Conservation (phyloP, 2,329 filamentous ascomycete species). For the Colletotrichum sp. region DNA sequence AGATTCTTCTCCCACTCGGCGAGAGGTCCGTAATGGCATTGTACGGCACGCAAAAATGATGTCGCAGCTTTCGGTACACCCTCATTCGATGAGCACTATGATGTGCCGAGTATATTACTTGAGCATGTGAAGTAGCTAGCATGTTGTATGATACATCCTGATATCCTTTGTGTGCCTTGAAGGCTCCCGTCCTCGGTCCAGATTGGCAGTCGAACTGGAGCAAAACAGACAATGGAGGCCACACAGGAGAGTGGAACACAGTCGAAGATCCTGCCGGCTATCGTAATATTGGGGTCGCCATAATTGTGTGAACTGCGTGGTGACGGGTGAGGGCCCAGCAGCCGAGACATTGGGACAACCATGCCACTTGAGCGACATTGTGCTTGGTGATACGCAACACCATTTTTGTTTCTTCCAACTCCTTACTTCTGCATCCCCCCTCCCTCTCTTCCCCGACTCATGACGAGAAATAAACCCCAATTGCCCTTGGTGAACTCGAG, state of each 20-base stretch:
- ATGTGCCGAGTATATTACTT: background rate
- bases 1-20: background rate
- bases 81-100: background rate
- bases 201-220: background rate
- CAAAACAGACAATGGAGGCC: background rate
- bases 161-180: background rate
- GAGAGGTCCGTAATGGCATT: background rate
- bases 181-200: background rate
- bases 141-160: background rate
- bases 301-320: background rate
- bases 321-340: background rate
- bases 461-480: background rate
- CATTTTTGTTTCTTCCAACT: background rate
- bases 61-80: background rate
- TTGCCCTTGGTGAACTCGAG: background rate
- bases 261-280: background rate
- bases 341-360: conserved; percentile 7
- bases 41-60: background rate
- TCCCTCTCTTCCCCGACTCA: background rate
- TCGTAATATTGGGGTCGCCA: background rate
- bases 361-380: background rate
- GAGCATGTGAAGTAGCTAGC: background rate
- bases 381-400: background rate
- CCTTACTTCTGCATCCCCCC: background rate
- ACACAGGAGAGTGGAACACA: background rate